These are phyloP conservation scores for Pleurotus salmoneostramineus DNA, from an alignment of 768 basidiomycete genomes.

Conservation along the genomic window DNA sequence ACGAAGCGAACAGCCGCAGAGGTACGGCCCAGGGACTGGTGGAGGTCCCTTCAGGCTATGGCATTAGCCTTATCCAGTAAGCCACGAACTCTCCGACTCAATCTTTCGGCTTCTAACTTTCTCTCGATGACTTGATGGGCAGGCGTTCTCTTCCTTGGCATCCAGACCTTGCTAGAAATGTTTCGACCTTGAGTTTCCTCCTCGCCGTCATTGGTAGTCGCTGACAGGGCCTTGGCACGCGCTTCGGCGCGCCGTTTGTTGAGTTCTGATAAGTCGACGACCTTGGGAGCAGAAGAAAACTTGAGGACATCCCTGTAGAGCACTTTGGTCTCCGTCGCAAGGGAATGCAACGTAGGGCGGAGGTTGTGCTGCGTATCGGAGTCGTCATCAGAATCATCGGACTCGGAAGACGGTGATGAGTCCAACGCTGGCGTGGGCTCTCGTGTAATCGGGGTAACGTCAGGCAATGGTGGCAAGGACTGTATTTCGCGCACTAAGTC, in stretches of 20 bases:
- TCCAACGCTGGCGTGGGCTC: constrained; percentile 64
- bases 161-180: constrained; percentile 55
- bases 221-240: constrained; percentile 25
- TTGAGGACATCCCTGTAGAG: constrained; percentile 87
- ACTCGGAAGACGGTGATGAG: constrained; percentile 63
- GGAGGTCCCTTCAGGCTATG: constrained; percentile 16
- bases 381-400: constrained; percentile 52
- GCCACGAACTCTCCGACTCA: constrained; percentile 67
- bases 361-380: constrained; percentile 16
- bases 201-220: neutral
- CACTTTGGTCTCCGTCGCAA: constrained; percentile 79
- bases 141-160: constrained; percentile 77
- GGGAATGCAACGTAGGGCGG: constrained; percentile 55
- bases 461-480: constrained; percentile 61
- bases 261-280: constrained; percentile 78
- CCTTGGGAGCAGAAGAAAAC: constrained; percentile 76
- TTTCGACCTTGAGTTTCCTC: neutral
- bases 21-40: neutral
- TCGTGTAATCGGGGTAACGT: constrained; percentile 39
- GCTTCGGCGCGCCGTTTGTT: constrained; percentile 48
- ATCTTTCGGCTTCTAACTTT: constrained; percentile 68
- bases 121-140: constrained; percentile 78
- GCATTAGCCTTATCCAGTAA: constrained; percentile 63
- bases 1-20: neutral
- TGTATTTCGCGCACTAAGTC: constrained; percentile 84